Percentiles rank a stretch among this genome's conserved stretches.
phyloP scores from a whole-genome alignment of 202 grass and related monocot species.

The Eragrostis tef region DNA sequence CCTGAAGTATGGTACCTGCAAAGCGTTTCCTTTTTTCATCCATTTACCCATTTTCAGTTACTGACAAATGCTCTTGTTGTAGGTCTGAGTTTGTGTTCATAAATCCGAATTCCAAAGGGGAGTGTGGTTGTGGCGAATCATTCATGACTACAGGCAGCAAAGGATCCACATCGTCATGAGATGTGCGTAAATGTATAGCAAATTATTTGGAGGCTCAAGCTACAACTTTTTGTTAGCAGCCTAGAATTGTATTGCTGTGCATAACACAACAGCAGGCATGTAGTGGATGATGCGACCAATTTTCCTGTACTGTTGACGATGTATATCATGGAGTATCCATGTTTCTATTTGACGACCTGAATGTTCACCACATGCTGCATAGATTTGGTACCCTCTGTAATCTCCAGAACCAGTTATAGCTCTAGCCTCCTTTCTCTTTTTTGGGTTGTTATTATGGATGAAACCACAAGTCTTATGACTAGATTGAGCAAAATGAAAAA shows the following conservation, averaged over 20 bases:
- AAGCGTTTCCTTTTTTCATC: not conserved
- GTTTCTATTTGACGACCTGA: not conserved
- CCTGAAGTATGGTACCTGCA: slow-evolving; percentile 53
- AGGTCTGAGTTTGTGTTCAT: slow-evolving; percentile 95
- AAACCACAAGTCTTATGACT: not conserved
- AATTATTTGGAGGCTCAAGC: slow-evolving; percentile 19
- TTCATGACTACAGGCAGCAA: slow-evolving; percentile 77
- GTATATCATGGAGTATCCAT: slow-evolving; percentile 5
- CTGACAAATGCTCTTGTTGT: slow-evolving; percentile 3
- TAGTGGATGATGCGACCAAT: slow-evolving; percentile 23
- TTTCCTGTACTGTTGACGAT: not conserved
- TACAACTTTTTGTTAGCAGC: slow-evolving; percentile 13
- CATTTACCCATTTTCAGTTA: not conserved
- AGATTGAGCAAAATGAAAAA: not conserved
- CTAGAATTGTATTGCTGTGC: not conserved
- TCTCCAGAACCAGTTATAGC: not conserved
- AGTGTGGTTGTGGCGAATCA: slow-evolving; percentile 91
- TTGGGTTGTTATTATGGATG: not conserved
- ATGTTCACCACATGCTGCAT: not conserved
- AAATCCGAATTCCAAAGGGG: slow-evolving; percentile 88
- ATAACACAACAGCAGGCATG: not conserved
- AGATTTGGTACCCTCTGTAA: not conserved
- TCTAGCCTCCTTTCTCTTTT: not conserved
- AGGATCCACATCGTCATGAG: slow-evolving; percentile 41
- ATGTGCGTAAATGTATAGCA: slow-evolving; percentile 21